Evolutionary conservation across 1,284 basidiomycete species (phyloP), one percentile per base, ranked within the genome.

Genomic region (Mycosarcoma mackinlayi): DNA sequence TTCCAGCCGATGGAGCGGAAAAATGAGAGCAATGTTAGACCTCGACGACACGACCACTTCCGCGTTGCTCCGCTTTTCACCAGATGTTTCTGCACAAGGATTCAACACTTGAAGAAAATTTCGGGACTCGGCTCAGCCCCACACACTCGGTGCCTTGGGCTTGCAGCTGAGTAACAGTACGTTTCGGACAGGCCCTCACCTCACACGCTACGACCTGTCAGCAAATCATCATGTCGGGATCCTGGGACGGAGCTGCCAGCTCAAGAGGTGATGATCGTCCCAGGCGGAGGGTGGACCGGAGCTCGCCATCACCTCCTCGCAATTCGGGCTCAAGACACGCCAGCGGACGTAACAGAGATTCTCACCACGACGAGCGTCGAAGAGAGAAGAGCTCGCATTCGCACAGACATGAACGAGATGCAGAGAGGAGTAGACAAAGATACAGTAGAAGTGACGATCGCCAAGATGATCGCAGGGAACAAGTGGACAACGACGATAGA

Each of bases 321-420:
- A 38, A 41, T 25, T 34, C 34, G 11, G 51, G 59, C 38, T 46
- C 59, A 3, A 50, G 41, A 47, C 42, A 44, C 18, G 31, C 30
- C 25, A 52, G 44, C 31, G 27, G 44, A 24, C 48, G 37, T 34
- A 41, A 51, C 23, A 41, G 31, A 24, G 31, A 37, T 3, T 41
- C 25, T n/a, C 50, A 33, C 6, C 2, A 37, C 25, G 49, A 49
- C 14, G 49, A 48, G 18, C 54, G 33, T 23, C 49, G 50, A n/a
- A n/a, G n/a, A 13, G 45, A 57, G 28, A 41, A 30, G 7, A 24
- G 45, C 8, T 57, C 45, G 7, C 49, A 53, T 25, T 57, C 54
- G 7, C 54, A 53, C 23, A 33, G 49, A 14, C 49, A 53, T 1
- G 34, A 41, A 6, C 25, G 35, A 3, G 38, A 57, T n/a, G n/a